Evolutionary conservation across 331 rosid genomes (phyloP).

Genomic region (Saraca asoca): DNA sequence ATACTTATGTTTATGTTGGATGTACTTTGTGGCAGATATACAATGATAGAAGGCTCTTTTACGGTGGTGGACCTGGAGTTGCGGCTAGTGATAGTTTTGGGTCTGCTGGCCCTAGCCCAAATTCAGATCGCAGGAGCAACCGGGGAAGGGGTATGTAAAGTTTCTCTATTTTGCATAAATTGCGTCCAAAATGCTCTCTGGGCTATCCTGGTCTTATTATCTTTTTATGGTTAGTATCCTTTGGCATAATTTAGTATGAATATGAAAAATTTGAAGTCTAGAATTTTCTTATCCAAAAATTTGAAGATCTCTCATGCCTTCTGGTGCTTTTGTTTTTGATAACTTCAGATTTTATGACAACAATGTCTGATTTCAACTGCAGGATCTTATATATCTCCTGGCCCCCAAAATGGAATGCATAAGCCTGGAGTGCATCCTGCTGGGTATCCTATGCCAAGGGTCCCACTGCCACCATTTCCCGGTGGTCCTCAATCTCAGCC

Average conservation of each 20-base stretch:
- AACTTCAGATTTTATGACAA: not conserved
- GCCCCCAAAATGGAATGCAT: conserved; percentile 89
- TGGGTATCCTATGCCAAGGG: conserved; percentile 87
- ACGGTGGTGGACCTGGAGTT: conserved; percentile 92
- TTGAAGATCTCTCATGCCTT: conserved; percentile 1
- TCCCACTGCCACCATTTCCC: conserved; percentile 78
- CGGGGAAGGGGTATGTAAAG: conserved; percentile 88
- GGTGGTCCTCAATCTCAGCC: conserved; percentile 94
- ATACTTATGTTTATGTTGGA: conserved; percentile 23
- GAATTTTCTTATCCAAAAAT: conserved; percentile 2
- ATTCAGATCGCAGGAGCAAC: conserved; percentile 69
- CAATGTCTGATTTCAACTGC: conserved; percentile 33
- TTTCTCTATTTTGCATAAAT: conserved; percentile 12
- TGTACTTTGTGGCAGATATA: conserved; percentile 61
- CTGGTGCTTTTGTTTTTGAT: conserved; percentile 30
- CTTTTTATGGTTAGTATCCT: not conserved
- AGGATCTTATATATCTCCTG: conserved; percentile 88
- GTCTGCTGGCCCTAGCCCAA: conserved; percentile 58
- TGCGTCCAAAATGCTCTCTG: not conserved
- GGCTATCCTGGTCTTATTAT: conserved; percentile 2
- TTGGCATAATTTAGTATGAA: not conserved
- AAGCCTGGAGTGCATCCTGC: conserved; percentile 89
- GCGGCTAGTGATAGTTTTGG: conserved; percentile 72
- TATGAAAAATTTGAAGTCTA: not conserved
- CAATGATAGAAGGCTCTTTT: conserved; percentile 88